Conservation (phyloP, 192 early-diverging fungal species). For the Coemansia erecta region DNA sequence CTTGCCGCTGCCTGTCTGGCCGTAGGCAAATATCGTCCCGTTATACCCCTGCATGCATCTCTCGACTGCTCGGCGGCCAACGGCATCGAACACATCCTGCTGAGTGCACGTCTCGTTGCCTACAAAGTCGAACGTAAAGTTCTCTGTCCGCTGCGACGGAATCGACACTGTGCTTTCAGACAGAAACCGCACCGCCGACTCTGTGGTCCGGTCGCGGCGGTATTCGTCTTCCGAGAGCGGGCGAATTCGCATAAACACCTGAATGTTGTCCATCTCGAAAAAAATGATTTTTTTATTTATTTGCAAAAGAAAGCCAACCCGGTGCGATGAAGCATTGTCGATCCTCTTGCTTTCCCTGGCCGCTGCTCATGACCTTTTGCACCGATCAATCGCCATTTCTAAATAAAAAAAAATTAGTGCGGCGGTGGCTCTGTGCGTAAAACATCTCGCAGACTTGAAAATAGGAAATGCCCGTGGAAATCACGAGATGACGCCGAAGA, state of each 20-base stretch:
- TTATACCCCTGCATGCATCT: constrained; percentile 70
- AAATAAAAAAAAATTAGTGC: too few species aligned
- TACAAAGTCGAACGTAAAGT: constrained; percentile 65
- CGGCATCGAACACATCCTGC: constrained; percentile 51
- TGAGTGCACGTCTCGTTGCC: constrained; percentile 58
- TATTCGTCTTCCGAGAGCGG: constrained; percentile 53
- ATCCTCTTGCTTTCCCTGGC: too few species aligned
- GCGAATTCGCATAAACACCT: constrained; percentile 60
- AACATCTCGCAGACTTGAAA: too few species aligned
- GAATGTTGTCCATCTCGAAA: constrained; percentile 54
- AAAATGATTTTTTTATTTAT: background rate
- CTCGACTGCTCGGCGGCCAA: constrained; percentile 62
- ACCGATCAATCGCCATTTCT: too few species aligned
- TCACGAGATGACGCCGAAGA: too few species aligned
- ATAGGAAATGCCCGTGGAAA: too few species aligned
- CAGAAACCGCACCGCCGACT: constrained; percentile 48
- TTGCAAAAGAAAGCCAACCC: constrained; percentile 7
- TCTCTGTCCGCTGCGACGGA: constrained; percentile 57
- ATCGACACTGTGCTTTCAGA: constrained; percentile 50
- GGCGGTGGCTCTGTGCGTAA: too few species aligned
- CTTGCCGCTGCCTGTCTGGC: constrained; percentile 74
- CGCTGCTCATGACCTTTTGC: too few species aligned
- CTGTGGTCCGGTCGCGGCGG: constrained; percentile 38
- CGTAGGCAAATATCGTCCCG: constrained; percentile 74
- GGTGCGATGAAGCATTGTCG: too few species aligned